These are phyloP conservation scores for Juglanconis sp. DNA, from an alignment of 2,329 filamentous ascomycete species.

Conservation along the genomic window DNA sequence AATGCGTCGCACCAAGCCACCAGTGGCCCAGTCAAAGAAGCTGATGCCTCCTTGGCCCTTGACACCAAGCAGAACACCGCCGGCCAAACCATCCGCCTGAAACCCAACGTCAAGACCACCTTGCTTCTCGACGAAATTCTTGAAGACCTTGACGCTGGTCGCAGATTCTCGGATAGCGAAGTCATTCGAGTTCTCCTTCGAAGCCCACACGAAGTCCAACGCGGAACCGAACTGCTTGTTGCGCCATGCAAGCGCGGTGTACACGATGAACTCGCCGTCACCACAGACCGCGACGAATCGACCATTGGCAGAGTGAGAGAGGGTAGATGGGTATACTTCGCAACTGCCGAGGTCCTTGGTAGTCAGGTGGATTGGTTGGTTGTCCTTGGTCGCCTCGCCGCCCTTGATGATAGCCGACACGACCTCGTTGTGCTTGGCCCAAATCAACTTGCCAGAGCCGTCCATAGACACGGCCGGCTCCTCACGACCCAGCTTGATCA, in stretches of 20 bases:
- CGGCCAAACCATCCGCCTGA: conserved; percentile 86
- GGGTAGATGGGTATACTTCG: conserved; percentile 92
- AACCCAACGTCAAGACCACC: conserved; percentile 92
- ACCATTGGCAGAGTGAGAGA: conserved; percentile 92
- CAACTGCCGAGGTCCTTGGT: conserved; percentile 95
- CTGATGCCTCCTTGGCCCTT: conserved; percentile 93
- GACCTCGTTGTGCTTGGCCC: conserved; percentile 93
- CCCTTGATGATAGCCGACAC: conserved; percentile 94
- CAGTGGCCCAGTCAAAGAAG: conserved; percentile 94
- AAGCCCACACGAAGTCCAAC: conserved; percentile 94
- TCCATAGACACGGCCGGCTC: conserved; percentile 99
- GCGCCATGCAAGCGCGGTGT: conserved; percentile 91
- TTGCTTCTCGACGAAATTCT: conserved; percentile 91
- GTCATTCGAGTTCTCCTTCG: conserved; percentile 96
- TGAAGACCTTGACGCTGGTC: conserved; percentile 94
- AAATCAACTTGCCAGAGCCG: conserved; percentile 89
- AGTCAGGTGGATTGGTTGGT: conserved; percentile 77
- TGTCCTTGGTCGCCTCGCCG: conserved; percentile 83
- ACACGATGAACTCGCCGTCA: conserved; percentile 98
- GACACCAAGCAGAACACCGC: conserved; percentile 87
- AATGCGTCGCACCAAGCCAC: conserved; percentile 84
- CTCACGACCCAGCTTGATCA: conserved; percentile 95
- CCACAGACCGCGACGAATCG: conserved; percentile 84
- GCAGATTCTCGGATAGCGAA: conserved; percentile 94
- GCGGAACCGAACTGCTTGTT: conserved; percentile 97